Percentiles rank a stretch among this genome's conserved stretches.
Conservation (phyloP, 2,329 filamentous ascomycete genomes). For the Sporothrix protearum region DNA sequence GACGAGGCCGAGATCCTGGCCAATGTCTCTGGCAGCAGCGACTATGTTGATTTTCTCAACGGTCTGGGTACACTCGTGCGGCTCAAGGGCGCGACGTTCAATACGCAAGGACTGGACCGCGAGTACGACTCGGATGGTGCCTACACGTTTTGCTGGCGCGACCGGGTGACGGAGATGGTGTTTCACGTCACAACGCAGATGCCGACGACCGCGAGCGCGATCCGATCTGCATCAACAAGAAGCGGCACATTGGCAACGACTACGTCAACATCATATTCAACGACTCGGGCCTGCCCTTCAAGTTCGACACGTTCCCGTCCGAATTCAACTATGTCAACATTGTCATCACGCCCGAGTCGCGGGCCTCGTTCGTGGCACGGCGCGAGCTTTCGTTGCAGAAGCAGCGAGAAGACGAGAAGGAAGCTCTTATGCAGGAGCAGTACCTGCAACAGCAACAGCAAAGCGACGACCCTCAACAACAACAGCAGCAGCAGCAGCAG, state of each 20-base stretch:
- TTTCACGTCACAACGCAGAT: constrained; percentile 97
- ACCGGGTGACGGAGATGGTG: constrained; percentile 89
- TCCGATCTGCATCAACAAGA: constrained; percentile 75
- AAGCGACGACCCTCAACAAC: neutral
- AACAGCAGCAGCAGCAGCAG: constrained; percentile 31
- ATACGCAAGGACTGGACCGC: constrained; percentile 85
- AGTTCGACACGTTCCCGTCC: constrained; percentile 87
- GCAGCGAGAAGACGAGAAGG: constrained; percentile 28
- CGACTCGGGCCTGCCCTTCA: constrained; percentile 84
- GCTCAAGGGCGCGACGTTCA: constrained; percentile 79
- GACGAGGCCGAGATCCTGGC: constrained; percentile 78
- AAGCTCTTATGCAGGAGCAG: constrained; percentile 3
- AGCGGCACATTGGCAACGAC: constrained; percentile 93
- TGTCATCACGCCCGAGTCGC: constrained; percentile 83
- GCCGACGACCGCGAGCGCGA: constrained; percentile 81
- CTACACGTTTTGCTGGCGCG: constrained; percentile 89
- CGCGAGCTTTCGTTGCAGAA: constrained; percentile 41
- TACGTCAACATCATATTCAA: constrained; percentile 99
- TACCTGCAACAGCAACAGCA: constrained; percentile 4
- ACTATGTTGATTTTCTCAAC: constrained; percentile 82
- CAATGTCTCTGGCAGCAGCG: constrained; percentile 80
- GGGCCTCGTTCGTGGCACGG: constrained; percentile 68
- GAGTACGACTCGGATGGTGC: constrained; percentile 75
- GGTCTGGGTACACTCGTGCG: constrained; percentile 77
- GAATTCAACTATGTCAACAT: constrained; percentile 98